Evolutionary conservation across 352 stramenopile genomes (phyloP), one percentile per base, ranked within the genome.

Genomic region (Phytopythium vexans): DNA sequence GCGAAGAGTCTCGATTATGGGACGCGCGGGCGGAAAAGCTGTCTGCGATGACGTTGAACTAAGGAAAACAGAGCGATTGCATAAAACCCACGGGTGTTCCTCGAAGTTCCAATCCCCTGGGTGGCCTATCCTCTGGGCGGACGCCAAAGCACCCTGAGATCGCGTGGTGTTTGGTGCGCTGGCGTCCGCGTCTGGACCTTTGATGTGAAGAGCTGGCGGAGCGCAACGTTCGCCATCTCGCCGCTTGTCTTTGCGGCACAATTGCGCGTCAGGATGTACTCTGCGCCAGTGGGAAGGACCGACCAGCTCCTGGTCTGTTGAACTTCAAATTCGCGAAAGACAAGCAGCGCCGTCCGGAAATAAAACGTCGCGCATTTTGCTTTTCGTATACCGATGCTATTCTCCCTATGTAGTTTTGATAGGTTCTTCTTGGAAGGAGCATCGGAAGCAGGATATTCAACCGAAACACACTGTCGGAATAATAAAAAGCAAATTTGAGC

Each of bases 311-410:
- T 36, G 15, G 46, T 3, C 16, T 33, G 42, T 43, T 54, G 48
- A 54, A 54, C 15, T 54, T 54, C 48, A 54, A 54, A 32, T 14
- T 21, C 11, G 48, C 48, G 44, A 54, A 45, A 54, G 48, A 54
- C 48, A 54, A 54, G 48, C 48, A 27, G 48, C 16, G 12, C 11
- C 39, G 21, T 43, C 8, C 39, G 8, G 7, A n/a, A 15, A 15
- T 9, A 21, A 44, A 44, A 31, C 7, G 6, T 12, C 3, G 41
- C 14, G 8, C 4, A 16, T 34, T 15, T 47, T 34, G 41, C 8
- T n/a, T 35, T 34, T 4, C 14, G 3, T 47, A 47, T 47, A 11
- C 5, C 14, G 39, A 43, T 8, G 31, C 42, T 27, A 27, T 27
- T 27, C 21, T 27, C 21, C 21, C 21, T 27, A 27, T 27, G 21